Conservation (phyloP, 352 stramenopile species). For the Phytophthora colocasiae region DNA sequence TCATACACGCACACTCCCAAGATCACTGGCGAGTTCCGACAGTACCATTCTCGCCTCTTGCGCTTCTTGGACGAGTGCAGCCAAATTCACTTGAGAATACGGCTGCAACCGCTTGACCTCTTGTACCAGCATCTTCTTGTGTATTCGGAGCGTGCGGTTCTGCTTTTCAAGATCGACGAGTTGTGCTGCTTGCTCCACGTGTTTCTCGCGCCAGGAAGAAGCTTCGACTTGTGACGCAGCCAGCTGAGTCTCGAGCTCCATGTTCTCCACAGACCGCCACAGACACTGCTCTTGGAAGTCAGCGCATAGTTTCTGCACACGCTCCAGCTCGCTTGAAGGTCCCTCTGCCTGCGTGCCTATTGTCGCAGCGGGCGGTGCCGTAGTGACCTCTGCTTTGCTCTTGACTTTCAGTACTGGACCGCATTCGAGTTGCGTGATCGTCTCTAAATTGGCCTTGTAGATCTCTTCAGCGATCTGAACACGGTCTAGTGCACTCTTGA, state of each 20-base stretch:
- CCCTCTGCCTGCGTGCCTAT: slow-evolving; percentile 12
- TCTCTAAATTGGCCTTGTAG: slow-evolving; percentile 73
- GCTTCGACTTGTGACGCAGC: slow-evolving; percentile 37
- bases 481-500: slow-evolving; percentile 46
- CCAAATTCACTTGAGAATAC: slow-evolving; percentile 71
- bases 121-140: slow-evolving; percentile 69
- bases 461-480: slow-evolving; percentile 63
- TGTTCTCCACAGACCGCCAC: slow-evolving; percentile 74
- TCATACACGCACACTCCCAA: no score
- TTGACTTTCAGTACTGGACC: slow-evolving; percentile 7
- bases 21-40: no score
- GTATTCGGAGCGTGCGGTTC: slow-evolving; percentile 48
- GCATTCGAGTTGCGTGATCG: slow-evolving; percentile 59
- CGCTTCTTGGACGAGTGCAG: slow-evolving; percentile 68
- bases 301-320: slow-evolving; percentile 55
- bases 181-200: slow-evolving; percentile 29
- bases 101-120: slow-evolving; percentile 77
- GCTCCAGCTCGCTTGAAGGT: slow-evolving; percentile 47
- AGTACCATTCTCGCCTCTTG: slow-evolving; percentile 79
- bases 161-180: slow-evolving; percentile 35
- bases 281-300: slow-evolving; percentile 82
- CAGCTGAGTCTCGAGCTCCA: slow-evolving; percentile 61
- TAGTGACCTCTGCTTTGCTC: slow-evolving; percentile 2
- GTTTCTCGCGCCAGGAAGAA: slow-evolving; percentile 37
- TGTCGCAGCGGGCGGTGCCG: slow-evolving; percentile 9